phyloP scores from a whole-genome alignment of 305 asterid species.

The Rubia occidens region DNA sequence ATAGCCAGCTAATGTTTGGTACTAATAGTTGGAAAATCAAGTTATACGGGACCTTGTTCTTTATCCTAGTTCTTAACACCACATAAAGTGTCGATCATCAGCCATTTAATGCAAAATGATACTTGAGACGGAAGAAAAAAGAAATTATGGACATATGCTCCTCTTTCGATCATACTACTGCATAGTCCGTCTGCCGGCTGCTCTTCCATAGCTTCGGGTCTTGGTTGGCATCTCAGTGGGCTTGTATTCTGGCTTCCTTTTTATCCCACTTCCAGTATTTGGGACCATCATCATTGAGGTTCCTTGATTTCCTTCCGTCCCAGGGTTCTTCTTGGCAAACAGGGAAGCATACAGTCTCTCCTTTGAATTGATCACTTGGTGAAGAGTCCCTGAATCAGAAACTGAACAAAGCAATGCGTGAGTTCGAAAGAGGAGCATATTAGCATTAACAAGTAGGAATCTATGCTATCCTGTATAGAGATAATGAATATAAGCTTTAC shows the following conservation, averaged over 20 bases:
- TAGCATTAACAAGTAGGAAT: neutral
- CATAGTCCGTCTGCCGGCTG: neutral
- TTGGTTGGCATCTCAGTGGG: constrained; percentile 12
- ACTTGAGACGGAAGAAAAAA: too few species aligned
- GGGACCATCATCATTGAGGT: constrained; percentile 9
- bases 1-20: neutral
- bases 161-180: neutral
- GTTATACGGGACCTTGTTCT: neutral
- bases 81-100: neutral
- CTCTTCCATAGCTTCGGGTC: neutral
- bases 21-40: neutral
- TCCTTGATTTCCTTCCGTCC: neutral
- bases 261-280: neutral
- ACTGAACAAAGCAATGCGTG: constrained; percentile 12
- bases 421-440: constrained; percentile 6
- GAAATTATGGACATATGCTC: neutral
- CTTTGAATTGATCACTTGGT: constrained; percentile 23
- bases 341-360: constrained; percentile 12
- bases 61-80: neutral
- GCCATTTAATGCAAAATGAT: neutral
- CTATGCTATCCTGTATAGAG: neutral
- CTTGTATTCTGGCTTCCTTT: constrained; percentile 8
- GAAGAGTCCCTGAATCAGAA: constrained; percentile 23
- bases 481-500: constrained; percentile 8
- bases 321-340: constrained; percentile 8